Evolutionary conservation across 805 yeast genomes (phyloP), one percentile per base, ranked within the genome.

Genomic region (Saturnispora gosingensis): DNA sequence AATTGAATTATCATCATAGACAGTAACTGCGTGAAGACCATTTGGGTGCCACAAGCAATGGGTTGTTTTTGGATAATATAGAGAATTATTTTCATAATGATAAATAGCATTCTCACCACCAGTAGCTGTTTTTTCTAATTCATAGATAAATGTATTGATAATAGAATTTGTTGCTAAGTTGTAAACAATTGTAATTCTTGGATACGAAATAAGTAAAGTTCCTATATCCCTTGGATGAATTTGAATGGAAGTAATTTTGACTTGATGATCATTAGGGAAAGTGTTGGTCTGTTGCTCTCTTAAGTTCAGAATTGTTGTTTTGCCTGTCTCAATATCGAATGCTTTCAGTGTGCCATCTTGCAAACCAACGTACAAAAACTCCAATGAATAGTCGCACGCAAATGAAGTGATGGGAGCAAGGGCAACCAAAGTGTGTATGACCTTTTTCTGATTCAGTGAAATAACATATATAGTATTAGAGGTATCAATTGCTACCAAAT

Each of bases 181-280:
- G 65, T 83, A 91, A 3, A 80, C 69, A 0, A 89, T 77, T 0
- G 90, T 88, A 45, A 80, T 73, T 51, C 79, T 80, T 4, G 78
- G 69, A 64, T 90, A 93, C 0, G 88, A 80, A 9, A 93, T 77
- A 56, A 93, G 72, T 2, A 93, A 54, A 0, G 84, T 74, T 0
- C 96, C 91, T 7, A 88, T 73, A 63, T 93, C 97, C 56, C 97
- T 75, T 4, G 99, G 99, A 61, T 88, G 93, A 77, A 95, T 75
- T 55, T 80, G 79, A 3, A 93, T 67, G 0, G 83, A 72, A 1
- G 78, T 63, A 1, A 89, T 93, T 1, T 86, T 81, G 13, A 58
- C 54, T 13, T 58, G 56, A 16, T 76, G 73, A 40, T 77, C 81
- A 48, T 75, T 74, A 0, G 87, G 82, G 43, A 82, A 68, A 3